Conservation (phyloP, 192 early-diverging fungal species). For the Thamnidium elegans region DNA sequence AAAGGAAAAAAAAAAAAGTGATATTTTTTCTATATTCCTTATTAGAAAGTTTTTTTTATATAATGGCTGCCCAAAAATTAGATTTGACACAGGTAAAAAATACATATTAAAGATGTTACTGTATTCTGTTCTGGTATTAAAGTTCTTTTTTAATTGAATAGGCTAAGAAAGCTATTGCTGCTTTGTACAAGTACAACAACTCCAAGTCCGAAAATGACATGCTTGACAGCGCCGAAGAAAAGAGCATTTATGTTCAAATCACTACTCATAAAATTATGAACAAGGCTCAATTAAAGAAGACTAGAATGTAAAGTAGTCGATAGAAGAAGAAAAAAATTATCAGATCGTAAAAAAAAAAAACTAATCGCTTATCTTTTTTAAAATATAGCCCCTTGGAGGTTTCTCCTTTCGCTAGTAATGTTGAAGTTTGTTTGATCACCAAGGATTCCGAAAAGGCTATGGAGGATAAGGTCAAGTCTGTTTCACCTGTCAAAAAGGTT, state of each 20-base stretch:
- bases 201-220: constrained; percentile 17
- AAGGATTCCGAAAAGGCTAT: constrained; percentile 78
- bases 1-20: neutral
- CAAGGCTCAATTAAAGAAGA: constrained; percentile 9
- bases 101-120: neutral
- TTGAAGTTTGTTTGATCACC: constrained; percentile 85
- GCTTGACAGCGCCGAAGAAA: constrained; percentile 9
- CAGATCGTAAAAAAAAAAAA: neutral
- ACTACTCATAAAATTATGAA: constrained; percentile 22
- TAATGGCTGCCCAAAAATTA: no score
- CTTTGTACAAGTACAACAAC: constrained; percentile 19
- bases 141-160: neutral
- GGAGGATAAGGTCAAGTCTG: constrained; percentile 62
- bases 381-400: constrained; percentile 59
- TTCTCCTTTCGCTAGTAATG: constrained; percentile 55
- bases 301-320: constrained; percentile 18
- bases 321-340: neutral
- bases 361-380: no score
- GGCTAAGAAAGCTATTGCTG: constrained; percentile 25
- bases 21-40: neutral
- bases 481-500: constrained; percentile 62
- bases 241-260: constrained; percentile 13
- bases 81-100: neutral
- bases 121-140: neutral
- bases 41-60: no score